phyloP scores from a whole-genome alignment of 2,329 filamentous ascomycete species.

The Xylariaceae sp. region DNA sequence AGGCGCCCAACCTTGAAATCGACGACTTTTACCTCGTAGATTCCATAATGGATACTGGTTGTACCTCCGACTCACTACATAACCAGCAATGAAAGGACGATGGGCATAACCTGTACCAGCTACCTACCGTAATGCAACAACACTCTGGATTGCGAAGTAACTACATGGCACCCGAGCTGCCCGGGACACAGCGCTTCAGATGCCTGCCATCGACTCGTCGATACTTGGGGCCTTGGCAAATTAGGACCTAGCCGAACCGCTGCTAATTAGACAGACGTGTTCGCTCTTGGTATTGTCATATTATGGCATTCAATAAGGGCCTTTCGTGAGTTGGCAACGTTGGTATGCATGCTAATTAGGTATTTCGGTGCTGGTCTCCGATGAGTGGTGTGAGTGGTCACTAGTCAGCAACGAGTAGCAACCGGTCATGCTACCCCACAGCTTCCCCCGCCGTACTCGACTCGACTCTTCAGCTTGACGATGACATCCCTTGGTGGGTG shows the following conservation, averaged over 20 bases:
- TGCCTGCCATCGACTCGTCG: neutral
- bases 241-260: too few species aligned
- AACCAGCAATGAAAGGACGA: neutral
- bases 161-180: too few species aligned
- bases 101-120: neutral
- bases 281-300: neutral
- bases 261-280: neutral
- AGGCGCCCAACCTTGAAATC: slow-evolving; percentile 3
- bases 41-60: neutral
- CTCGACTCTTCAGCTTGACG: neutral
- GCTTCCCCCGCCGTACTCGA: neutral
- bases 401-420: neutral
- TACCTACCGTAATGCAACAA: neutral
- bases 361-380: neutral
- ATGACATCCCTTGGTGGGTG: neutral
- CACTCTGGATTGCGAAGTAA: neutral
- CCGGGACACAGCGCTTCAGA: neutral
- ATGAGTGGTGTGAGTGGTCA: neutral
- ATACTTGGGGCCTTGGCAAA: neutral
- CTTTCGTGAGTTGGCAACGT: neutral
- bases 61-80: neutral
- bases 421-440: neutral
- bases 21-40: neutral
- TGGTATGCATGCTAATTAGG: neutral
- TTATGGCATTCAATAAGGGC: neutral